Evolutionary conservation across 2,329 filamentous ascomycete genomes (phyloP).

Genomic region (Fonsecaea monophora): DNA sequence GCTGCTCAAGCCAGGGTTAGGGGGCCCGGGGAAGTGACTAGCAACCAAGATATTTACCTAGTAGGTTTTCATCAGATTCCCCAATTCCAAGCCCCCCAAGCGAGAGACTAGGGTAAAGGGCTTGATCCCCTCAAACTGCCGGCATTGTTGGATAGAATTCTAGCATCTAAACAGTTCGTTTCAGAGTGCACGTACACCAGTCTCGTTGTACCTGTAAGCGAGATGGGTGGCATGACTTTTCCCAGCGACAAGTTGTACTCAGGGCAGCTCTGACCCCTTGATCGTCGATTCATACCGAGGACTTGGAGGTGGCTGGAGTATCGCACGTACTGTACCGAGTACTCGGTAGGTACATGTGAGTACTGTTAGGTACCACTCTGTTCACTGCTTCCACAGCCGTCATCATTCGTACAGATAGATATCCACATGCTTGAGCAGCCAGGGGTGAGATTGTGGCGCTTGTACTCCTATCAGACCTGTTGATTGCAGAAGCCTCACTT

Average conservation of each 20-base stretch:
- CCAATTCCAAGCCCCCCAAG: conserved; percentile 3
- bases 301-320: not conserved
- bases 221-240: conserved; percentile 3
- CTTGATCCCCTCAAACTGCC: conserved; percentile 14
- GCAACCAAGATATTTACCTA: not conserved
- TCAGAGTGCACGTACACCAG: conserved; percentile 7
- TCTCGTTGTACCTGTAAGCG: conserved; percentile 6
- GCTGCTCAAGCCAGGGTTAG: not conserved
- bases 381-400: no score
- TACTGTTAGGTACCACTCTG: no score
- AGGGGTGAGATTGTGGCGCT: conserved; percentile 13
- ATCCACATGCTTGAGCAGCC: not conserved
- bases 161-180: conserved; percentile 12
- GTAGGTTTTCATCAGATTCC: not conserved
- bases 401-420: not conserved
- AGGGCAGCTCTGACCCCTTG: not conserved
- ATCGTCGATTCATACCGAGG: not conserved
- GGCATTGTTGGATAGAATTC: conserved; percentile 5
- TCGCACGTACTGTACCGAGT: no score
- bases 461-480: not conserved
- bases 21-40: conserved; percentile 21
- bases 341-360: no score
- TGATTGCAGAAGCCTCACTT: not conserved
- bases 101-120: conserved; percentile 1
- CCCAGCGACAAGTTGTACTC: not conserved